phyloP scores from a whole-genome alignment of 441 rosid genomes.

The Aleurites moluccanus region DNA sequence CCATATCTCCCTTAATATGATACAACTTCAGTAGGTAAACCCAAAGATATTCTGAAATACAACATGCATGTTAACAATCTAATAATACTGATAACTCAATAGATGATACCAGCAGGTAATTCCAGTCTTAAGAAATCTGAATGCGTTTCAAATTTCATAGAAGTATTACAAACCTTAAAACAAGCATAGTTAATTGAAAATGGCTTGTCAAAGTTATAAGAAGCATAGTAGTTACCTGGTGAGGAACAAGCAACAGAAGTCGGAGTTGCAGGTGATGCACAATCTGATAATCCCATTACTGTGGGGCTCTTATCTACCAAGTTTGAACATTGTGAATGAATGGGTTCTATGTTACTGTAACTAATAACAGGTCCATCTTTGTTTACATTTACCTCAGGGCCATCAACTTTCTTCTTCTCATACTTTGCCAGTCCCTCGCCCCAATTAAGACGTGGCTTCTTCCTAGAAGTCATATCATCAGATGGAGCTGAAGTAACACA shows the following conservation, averaged over 20 bases:
- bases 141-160: background rate
- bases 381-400: slow-evolving; percentile 44
- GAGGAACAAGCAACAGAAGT: slow-evolving; percentile 94
- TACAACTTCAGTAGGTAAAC: background rate
- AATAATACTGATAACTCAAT: background rate
- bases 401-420: slow-evolving; percentile 92
- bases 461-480: slow-evolving; percentile 69
- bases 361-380: slow-evolving; percentile 45
- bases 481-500: slow-evolving; percentile 49
- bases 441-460: slow-evolving; percentile 96
- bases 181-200: background rate
- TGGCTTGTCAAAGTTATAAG: background rate
- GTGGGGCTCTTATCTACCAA: slow-evolving; percentile 70
- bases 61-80: background rate
- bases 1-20: background rate
- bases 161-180: background rate
- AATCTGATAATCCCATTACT: slow-evolving; percentile 48
- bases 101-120: background rate
- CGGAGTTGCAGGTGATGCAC: slow-evolving; percentile 91
- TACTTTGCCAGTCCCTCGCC: slow-evolving; percentile 98
- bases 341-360: slow-evolving; percentile 41
- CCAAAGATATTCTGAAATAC: background rate
- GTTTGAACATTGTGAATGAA: slow-evolving; percentile 45
- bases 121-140: background rate
- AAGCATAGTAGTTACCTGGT: slow-evolving; percentile 53